Evolutionary conservation across 805 yeast genomes (phyloP), one percentile per base, ranked within the genome.

Genomic region (Lachancea lanzarotensis): DNA sequence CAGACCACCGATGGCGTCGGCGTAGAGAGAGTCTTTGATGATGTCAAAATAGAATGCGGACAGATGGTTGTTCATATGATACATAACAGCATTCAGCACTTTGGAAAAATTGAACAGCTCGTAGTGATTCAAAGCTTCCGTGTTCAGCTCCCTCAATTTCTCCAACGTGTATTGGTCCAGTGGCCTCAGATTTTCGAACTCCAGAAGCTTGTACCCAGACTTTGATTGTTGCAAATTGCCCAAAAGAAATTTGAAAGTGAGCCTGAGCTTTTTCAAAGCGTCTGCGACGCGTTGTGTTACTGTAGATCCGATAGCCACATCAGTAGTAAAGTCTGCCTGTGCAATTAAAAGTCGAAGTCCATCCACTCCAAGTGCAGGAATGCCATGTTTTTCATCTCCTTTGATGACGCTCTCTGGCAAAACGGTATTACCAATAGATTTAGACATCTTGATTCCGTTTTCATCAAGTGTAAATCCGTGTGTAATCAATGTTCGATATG

Each of bases 401-500:
- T 75, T 66, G 30, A 91, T 76, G 8, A 88, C 76, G 30, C 79
- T 79, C 3, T 55, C 56, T 0, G 98, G 98, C 1, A 75, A 61
- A 17, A 90, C 75, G 0, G 81, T 81, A 54, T 93, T 93, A 0
- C 97, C 96, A 32, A 84, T 66, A 0, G 96, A 87, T 59, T 93
- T 93, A 3, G 97, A 90, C 98, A 91, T 91, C 57, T 93, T 93
- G 45, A 75, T 74, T 15, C 93, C 91, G 49, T 81, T 77, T 52
- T 80, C 87, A 66, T 93, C 98, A 48, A 93, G 67, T 0, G 86
- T 83, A 59, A 93, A 93, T 0, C 99, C 99, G 63, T 93, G 98
- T 0, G 98, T 93, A 22, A 93, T 74, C 31, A 93, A 76, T 19
- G 74, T 72, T 48, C 74, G 75, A 64, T 76, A 93, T 0, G 98